A percentile compares a stretch with the other conserved stretches of the same genome.
Conservation (phyloP, 129 eudicot genomes). For the Helianthus tuberosus region DNA sequence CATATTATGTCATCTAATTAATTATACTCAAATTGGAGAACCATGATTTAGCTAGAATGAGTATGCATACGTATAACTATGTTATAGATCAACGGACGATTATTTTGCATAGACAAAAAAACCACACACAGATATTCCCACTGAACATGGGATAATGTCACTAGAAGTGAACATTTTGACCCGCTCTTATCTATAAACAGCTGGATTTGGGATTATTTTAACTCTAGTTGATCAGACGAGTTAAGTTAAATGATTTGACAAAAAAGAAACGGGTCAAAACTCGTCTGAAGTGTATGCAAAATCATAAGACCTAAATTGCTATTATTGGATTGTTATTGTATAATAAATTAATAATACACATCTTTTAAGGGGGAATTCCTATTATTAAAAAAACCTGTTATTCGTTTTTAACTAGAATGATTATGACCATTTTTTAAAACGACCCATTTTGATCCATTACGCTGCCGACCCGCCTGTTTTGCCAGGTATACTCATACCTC, state of each 20-base stretch:
- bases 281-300: neutral
- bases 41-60: neutral
- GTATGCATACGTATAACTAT: neutral
- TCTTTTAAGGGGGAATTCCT: neutral
- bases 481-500: neutral
- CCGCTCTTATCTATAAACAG: neutral
- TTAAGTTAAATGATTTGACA: neutral
- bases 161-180: neutral
- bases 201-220: neutral
- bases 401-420: too few relatives aligned
- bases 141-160: neutral
- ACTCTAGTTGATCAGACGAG: neutral
- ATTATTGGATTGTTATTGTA: neutral
- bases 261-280: neutral
- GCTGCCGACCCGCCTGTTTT: too few relatives aligned
- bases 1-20: neutral
- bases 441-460: too few relatives aligned
- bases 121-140: neutral
- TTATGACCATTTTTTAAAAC: too few relatives aligned
- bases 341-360: neutral
- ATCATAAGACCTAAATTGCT: neutral
- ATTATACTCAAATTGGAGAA: neutral
- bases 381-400: too few relatives aligned
- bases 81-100: neutral
- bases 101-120: neutral